Conservation (phyloP, 1,284 basidiomycete species). For the Ceratobasidium sp. region DNA sequence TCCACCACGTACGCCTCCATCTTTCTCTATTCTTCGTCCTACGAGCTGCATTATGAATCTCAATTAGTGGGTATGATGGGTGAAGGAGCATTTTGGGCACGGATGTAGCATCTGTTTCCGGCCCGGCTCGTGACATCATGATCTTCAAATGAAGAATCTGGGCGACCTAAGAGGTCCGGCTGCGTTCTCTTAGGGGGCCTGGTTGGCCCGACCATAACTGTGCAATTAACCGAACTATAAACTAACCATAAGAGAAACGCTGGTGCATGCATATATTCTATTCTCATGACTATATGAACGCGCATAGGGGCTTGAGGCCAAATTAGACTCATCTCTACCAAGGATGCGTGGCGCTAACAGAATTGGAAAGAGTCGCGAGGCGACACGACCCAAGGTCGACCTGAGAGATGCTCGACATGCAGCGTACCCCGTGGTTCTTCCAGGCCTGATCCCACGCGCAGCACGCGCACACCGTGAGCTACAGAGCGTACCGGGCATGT, state of each 20-base stretch:
- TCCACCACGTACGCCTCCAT: constrained; percentile 57
- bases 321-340: too few relatives aligned
- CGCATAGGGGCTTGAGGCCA: too few relatives aligned
- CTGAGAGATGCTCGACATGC: constrained; percentile 19
- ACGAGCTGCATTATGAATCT: constrained; percentile 61
- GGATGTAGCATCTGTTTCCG: constrained; percentile 41
- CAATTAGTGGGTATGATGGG: constrained; percentile 7
- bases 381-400: background rate
- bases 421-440: constrained; percentile 17
- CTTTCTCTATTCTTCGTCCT: constrained; percentile 62
- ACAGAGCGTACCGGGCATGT: constrained; percentile 7
- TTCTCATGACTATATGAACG: too few relatives aligned
- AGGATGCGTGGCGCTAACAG: too few relatives aligned
- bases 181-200: too few relatives aligned
- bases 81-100: constrained; percentile 11
- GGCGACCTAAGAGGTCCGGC: too few relatives aligned
- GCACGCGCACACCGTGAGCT: constrained; percentile 39
- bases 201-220: too few relatives aligned
- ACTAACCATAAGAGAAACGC: too few relatives aligned
- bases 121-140: constrained; percentile 45
- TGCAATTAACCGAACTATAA: too few relatives aligned
- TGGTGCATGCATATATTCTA: too few relatives aligned
- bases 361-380: too few relatives aligned
- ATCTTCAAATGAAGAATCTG: background rate
- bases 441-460: constrained; percentile 28